Evolutionary conservation across 1,284 basidiomycete genomes (phyloP).

Genomic region (Entoloma clypeatum): DNA sequence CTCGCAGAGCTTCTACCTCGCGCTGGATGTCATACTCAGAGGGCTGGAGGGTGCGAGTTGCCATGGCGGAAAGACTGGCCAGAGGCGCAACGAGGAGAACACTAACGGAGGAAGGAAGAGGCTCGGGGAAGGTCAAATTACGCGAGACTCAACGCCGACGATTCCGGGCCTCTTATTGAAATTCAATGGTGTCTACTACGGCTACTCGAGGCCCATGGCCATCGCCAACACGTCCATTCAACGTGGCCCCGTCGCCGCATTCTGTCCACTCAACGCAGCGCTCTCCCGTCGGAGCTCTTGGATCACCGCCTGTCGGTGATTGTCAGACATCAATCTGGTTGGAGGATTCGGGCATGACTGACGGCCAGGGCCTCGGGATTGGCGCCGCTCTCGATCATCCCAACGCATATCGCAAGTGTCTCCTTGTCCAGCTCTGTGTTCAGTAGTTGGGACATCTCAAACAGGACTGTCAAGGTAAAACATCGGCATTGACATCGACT

Average conservation of each 20-base stretch:
- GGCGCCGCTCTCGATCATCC: constrained; percentile 81
- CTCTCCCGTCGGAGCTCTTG: constrained; percentile 71
- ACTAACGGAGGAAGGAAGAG: too few relatives aligned
- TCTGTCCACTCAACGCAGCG: constrained; percentile 31
- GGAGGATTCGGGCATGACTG: constrained; percentile 28
- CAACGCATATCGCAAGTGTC: constrained; percentile 76
- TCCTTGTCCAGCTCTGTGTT: constrained; percentile 81
- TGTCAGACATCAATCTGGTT: constrained; percentile 3
- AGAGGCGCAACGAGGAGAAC: constrained; percentile 7
- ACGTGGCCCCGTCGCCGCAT: constrained; percentile 9
- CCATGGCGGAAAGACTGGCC: constrained; percentile 28
- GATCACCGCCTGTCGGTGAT: constrained; percentile 58
- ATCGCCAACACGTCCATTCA: too few relatives aligned
- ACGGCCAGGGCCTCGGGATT: constrained; percentile 86
- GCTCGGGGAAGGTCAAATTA: too few relatives aligned
- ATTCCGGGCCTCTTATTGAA: too few relatives aligned
- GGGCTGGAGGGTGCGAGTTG: constrained; percentile 56
- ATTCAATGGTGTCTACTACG: too few relatives aligned
- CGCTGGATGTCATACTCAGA: constrained; percentile 83
- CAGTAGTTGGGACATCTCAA: constrained; percentile 79
- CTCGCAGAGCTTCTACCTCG: constrained; percentile 81
- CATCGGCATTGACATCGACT: constrained; percentile 4
- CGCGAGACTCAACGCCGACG: too few relatives aligned
- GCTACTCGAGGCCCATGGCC: too few relatives aligned
- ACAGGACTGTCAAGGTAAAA: constrained; percentile 49